A percentile compares a stretch with the other conserved stretches of the same genome.
Evolutionary conservation across 2,329 filamentous ascomycete species (phyloP).

Genomic region (Neurospora sp.): DNA sequence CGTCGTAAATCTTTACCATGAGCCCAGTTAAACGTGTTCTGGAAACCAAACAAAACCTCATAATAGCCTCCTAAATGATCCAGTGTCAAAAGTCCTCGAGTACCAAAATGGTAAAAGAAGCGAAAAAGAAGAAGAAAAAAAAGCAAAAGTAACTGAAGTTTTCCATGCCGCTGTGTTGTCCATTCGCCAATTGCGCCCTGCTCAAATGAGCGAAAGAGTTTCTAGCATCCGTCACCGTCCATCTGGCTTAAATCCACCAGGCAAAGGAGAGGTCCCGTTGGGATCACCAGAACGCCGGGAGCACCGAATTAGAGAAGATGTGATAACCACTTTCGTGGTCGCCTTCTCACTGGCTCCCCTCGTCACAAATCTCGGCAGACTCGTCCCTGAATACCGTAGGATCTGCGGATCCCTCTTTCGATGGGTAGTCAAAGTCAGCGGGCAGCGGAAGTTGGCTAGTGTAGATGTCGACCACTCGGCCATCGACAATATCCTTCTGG

Average conservation of each 20-base stretch:
- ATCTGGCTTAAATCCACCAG: neutral
- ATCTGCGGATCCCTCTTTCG: neutral
- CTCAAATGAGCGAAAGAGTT: neutral
- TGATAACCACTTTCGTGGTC: neutral
- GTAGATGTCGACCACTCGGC: neutral
- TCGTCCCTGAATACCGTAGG: neutral
- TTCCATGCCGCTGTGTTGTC: neutral
- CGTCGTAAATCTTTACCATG: neutral
- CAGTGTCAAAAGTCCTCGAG: neutral
- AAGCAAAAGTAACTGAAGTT: neutral
- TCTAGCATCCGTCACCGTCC: neutral
- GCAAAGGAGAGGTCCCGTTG: neutral
- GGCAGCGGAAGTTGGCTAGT: neutral
- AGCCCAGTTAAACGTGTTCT: neutral
- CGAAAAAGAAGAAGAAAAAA: neutral
- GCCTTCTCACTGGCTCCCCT: neutral
- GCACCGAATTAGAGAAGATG: neutral
- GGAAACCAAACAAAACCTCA: neutral
- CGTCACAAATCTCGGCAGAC: neutral
- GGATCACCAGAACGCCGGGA: neutral
- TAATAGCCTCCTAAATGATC: neutral
- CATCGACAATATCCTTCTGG: constrained; percentile 6
- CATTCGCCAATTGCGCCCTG: neutral
- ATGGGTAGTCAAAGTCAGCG: neutral
- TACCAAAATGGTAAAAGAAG: neutral